These are phyloP conservation scores for Eucalyptus coolabah DNA, from an alignment of 345 rosid species.

Conservation along the genomic window DNA sequence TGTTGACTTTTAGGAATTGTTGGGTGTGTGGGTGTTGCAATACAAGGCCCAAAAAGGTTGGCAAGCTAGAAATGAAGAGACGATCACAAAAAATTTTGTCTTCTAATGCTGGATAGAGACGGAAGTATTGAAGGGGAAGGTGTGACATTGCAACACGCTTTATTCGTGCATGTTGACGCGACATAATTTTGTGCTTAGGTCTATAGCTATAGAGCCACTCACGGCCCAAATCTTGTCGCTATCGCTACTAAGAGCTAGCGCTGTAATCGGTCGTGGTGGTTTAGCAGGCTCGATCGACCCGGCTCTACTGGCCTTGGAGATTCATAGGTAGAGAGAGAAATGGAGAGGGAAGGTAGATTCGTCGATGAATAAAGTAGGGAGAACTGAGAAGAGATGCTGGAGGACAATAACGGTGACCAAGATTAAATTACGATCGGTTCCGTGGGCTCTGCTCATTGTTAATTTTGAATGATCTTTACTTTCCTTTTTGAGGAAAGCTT, in stretches of 20 bases:
- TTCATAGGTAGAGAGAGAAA: not conserved
- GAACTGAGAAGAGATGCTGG: not conserved
- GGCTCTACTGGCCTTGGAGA: not conserved
- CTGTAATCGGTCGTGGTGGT: not conserved
- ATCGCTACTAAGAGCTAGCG: not conserved
- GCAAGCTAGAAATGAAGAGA: not conserved
- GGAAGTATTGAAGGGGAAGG: not conserved
- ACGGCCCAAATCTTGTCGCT: not conserved
- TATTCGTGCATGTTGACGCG: no score
- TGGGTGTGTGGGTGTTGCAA: not conserved
- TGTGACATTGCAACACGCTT: not conserved
- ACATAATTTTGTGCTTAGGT: not conserved
- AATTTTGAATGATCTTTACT: not conserved
- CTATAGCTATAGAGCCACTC: not conserved
- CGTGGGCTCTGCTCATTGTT: not conserved
- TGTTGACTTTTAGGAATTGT: not conserved
- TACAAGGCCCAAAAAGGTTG: not conserved
- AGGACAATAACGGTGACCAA: not conserved
- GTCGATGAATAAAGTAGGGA: not conserved
- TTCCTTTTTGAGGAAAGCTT: not conserved
- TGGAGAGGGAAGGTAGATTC: not conserved
- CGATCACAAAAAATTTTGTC: not conserved
- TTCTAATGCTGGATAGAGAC: not conserved
- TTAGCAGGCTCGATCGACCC: not conserved
- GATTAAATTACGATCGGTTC: not conserved